These are phyloP conservation scores for Pleurostoma richardsiae DNA, from an alignment of 2,329 filamentous ascomycete genomes.

Conservation along the genomic window DNA sequence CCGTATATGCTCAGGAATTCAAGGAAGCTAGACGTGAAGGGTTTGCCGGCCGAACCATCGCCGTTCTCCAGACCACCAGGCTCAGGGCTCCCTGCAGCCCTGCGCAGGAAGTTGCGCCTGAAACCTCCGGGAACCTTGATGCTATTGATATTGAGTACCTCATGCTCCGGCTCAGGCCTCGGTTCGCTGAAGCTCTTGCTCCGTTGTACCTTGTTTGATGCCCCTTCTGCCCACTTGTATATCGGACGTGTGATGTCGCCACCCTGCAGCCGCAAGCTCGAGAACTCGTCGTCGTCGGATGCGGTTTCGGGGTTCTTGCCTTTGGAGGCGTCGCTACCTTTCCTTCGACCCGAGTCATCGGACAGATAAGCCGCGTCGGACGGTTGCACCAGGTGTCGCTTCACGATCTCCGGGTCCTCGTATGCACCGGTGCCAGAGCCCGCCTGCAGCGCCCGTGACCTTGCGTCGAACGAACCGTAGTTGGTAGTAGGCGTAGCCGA, in stretches of 20 bases:
- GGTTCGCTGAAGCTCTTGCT: slow-evolving; percentile 84
- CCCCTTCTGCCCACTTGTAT: slow-evolving; percentile 93
- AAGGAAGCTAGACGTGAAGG: slow-evolving; percentile 84
- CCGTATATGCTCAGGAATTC: slow-evolving; percentile 95
- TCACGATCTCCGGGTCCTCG: slow-evolving; percentile 89
- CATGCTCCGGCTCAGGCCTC: slow-evolving; percentile 72
- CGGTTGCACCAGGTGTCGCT: slow-evolving; percentile 78
- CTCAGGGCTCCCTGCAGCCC: slow-evolving; percentile 61
- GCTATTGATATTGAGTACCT: slow-evolving; percentile 77
- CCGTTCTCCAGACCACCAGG: slow-evolving; percentile 32
- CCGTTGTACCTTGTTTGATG: slow-evolving; percentile 64
- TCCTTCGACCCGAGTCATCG: slow-evolving; percentile 36
- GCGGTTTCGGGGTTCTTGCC: slow-evolving; percentile 47
- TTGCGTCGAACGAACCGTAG: slow-evolving; percentile 81
- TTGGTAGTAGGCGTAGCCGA: slow-evolving; percentile 56
- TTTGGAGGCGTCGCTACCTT: slow-evolving; percentile 35
- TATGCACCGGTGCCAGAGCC: slow-evolving; percentile 53
- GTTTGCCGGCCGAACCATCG: slow-evolving; percentile 27
- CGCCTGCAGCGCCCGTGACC: slow-evolving; percentile 41
- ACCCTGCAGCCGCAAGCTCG: slow-evolving; percentile 85
- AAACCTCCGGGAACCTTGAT: slow-evolving; percentile 96
- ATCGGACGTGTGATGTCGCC: slow-evolving; percentile 93
- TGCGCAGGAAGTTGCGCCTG: slow-evolving; percentile 79
- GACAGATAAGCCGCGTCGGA: slow-evolving; percentile 39
- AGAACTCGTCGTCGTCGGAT: slow-evolving; percentile 76